Percentiles rank a stretch among this genome's conserved stretches.
Evolutionary conservation across 2,329 filamentous ascomycete species (phyloP).

Genomic region (Clathrospora elynae): DNA sequence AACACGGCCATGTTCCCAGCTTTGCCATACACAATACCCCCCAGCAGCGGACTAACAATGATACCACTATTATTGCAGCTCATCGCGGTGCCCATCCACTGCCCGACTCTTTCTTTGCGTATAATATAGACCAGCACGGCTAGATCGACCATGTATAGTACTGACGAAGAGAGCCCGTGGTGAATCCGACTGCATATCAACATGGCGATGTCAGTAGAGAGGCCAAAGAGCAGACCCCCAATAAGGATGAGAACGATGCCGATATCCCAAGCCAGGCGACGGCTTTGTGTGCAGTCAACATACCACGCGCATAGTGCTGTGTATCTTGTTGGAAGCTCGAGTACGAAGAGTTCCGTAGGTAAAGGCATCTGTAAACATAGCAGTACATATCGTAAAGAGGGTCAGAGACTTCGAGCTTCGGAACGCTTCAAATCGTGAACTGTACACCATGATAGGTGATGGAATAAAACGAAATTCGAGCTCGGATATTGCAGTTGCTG

Average conservation of each 20-base stretch:
- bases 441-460: not conserved
- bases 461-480: not conserved
- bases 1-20: slow-evolving; percentile 20
- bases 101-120: slow-evolving; percentile 15
- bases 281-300: slow-evolving; percentile 15
- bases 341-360: slow-evolving; percentile 19
- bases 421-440: slow-evolving; percentile 5
- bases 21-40: slow-evolving; percentile 22
- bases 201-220: slow-evolving; percentile 17
- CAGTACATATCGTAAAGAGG: slow-evolving; percentile 20
- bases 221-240: slow-evolving; percentile 19
- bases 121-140: slow-evolving; percentile 22
- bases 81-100: slow-evolving; percentile 25
- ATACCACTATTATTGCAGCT: slow-evolving; percentile 20
- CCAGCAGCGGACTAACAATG: slow-evolving; percentile 20
- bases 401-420: slow-evolving; percentile 17
- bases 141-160: slow-evolving; percentile 22
- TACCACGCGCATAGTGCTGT: slow-evolving; percentile 21
- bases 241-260: slow-evolving; percentile 17
- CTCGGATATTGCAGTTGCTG: not conserved
- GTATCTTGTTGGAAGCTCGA: not conserved
- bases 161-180: slow-evolving; percentile 19
- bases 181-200: slow-evolving; percentile 18
- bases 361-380: slow-evolving; percentile 18
- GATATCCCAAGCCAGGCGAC: slow-evolving; percentile 17